Base-by-base conservation (phyloP, 345 rosid genomes). In the Aquilaria sinensis region DNA sequence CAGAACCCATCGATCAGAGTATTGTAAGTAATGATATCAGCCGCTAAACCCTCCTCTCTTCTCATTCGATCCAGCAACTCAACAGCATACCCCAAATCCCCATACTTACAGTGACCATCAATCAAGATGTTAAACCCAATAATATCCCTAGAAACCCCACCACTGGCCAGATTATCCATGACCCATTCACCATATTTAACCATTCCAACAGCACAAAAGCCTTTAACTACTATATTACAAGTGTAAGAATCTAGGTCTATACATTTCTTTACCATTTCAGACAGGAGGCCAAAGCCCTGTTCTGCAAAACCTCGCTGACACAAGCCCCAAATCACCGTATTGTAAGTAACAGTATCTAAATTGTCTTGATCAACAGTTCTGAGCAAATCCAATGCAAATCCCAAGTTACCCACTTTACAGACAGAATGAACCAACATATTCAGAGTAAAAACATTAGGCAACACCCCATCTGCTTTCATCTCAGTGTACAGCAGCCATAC, bases 391-490 rank as follows among this genome's bases (percentile, higher is more conserved):
- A 86, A 51, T 0, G 90, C 85, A 67, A 66, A 81, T 71, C 54
- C 72, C 69, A 94, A 58, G 31, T 70, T 71, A 64, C 96, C 96
- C 68, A 71, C 58, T 80, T 94, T 94, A 71, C 87, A 91, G 49
- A 87, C 74, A 58, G 96, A 84, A 75, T 88, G 97, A 41, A 86
- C 76, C 89, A 86, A 73, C 23, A 88, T 70, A 77, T 90, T 94
- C 72, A 72, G 68, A 56, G 92, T 79, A 71, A 77, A 85, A 64
- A 83, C 78, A 69, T 81, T 77, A 4, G 89, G 90, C 16, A 70
- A 66, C 64, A 85, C 75, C 31, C 90, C 86, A 72, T 83, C 83
- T 56, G 71, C 31, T 57, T 82, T 57, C 96, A 94, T 94, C 74
- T 86, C 82, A 50, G 78, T 58, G 75, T 83, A 88, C 49, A 90